Evolutionary conservation across 352 stramenopile genomes (phyloP), one percentile per base, ranked within the genome.

Genomic region (Paralagenidium karlingii): DNA sequence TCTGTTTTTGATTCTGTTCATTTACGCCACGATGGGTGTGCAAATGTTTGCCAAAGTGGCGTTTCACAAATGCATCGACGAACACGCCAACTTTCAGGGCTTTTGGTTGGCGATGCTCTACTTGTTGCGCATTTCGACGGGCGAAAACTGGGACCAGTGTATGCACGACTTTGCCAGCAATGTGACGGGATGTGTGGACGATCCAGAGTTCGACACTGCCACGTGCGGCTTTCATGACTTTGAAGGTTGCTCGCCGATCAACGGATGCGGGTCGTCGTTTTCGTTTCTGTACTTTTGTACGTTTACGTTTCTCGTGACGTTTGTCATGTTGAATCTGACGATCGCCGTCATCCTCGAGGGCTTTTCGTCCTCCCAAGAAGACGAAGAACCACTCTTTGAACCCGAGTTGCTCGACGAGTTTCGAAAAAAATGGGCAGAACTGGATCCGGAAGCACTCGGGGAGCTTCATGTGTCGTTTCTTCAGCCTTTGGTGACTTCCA

Each of bases 321-420:
- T 91, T 44, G 70, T 97, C 10, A 84, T 96, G 55, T 66, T 97
- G 18, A 96, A 97, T 45, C 60, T 97, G 36, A 96, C 94, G 33
- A 95, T 96, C 21, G 88, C 82, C 21, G 80, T 97, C 21, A 94
- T 97, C 38, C 70, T 97, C 9, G 83, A 96, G 38, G 79, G 80
- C 32, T 97, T 96, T 60, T 88, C 68, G 12, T 55, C 67, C 26
- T 85, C 67, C 1, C 70, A 85, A 6, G 65, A 84, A 46, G 82
- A 95, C 26, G 79, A 93, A 30, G 86, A 96, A 21, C 73, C 84
- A 3, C 66, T 86, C 21, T 78, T 96, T 52, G 78, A 90, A 22
- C 74, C 68, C 0, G 68, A 91, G 21, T 62, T 96, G 43, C 58
- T 97, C 7, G 68, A 89, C 19, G 67, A 91, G 33, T 96, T 97